Evolutionary conservation across 345 rosid genomes (phyloP).

Genomic region (Passiflora organensis): DNA sequence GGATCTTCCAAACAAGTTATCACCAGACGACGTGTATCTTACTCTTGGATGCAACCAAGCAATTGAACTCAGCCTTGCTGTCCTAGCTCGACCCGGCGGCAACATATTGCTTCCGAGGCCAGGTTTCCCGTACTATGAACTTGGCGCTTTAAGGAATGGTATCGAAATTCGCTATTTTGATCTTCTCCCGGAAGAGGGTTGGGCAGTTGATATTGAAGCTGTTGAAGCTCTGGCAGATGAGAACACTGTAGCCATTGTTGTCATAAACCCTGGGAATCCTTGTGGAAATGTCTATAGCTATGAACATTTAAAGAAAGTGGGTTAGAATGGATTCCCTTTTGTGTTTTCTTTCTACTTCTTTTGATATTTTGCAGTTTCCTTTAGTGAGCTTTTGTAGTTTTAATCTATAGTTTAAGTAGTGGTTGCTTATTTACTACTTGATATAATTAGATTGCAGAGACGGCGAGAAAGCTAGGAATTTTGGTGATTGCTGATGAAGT

Average conservation of each 20-base stretch:
- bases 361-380: too few relatives aligned
- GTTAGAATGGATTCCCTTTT: too few relatives aligned
- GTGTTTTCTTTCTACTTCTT: too few relatives aligned
- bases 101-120: conserved; percentile 65
- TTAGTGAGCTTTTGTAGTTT: too few relatives aligned
- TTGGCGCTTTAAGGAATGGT: conserved; percentile 29
- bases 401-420: too few relatives aligned
- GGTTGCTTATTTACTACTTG: too few relatives aligned
- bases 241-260: conserved; percentile 56
- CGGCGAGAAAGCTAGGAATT: conserved; percentile 41
- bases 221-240: conserved; percentile 57
- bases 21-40: conserved; percentile 41
- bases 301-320: conserved; percentile 35
- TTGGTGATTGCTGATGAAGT: conserved; percentile 62
- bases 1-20: conserved; percentile 53
- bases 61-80: conserved; percentile 39
- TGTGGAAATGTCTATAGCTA: conserved; percentile 56
- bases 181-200: conserved; percentile 57
- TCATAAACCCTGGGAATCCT: conserved; percentile 64
- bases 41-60: conserved; percentile 65
- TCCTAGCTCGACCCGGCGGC: conserved; percentile 52
- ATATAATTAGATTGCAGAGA: conserved; percentile 42
- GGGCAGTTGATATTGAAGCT: conserved; percentile 61
- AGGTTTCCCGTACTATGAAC: conserved; percentile 55
- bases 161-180: conserved; percentile 58